These are phyloP conservation scores for Bruguiera parviflora DNA, from an alignment of 345 rosid genomes.

Conservation along the genomic window DNA sequence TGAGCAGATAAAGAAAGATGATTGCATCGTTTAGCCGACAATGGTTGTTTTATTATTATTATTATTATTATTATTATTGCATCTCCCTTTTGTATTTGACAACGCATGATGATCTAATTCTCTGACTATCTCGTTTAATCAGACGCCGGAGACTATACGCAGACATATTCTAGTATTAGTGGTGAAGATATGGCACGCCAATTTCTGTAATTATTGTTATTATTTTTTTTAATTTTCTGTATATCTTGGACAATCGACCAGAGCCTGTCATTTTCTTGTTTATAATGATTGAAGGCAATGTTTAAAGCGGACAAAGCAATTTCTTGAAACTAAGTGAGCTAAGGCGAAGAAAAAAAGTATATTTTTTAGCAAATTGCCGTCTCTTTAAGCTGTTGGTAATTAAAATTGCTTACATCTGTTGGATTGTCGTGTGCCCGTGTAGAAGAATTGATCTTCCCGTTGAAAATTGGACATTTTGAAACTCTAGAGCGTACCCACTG, in stretches of 20 bases:
- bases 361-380: neutral
- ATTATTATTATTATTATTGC: conserved; percentile 19
- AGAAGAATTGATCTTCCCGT: conserved; percentile 15
- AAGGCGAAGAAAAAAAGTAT: neutral
- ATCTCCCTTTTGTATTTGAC: conserved; percentile 8
- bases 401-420: neutral
- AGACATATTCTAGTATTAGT: neutral
- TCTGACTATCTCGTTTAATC: neutral
- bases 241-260: neutral
- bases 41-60: conserved; percentile 8
- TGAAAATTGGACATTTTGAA: neutral
- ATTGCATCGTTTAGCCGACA: conserved; percentile 3
- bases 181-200: neutral
- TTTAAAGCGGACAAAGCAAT: neutral
- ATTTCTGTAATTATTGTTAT: neutral
- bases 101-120: conserved; percentile 1
- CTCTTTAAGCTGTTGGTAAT: neutral
- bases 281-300: neutral
- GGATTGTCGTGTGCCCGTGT: conserved; percentile 4
- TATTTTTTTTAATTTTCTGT: neutral
- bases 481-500: conserved; percentile 5
- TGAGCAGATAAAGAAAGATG: neutral
- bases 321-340: neutral
- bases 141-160: neutral
- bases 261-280: neutral